Conservation (phyloP, 306 rosid genomes). For the Cicer chorassanicum region DNA sequence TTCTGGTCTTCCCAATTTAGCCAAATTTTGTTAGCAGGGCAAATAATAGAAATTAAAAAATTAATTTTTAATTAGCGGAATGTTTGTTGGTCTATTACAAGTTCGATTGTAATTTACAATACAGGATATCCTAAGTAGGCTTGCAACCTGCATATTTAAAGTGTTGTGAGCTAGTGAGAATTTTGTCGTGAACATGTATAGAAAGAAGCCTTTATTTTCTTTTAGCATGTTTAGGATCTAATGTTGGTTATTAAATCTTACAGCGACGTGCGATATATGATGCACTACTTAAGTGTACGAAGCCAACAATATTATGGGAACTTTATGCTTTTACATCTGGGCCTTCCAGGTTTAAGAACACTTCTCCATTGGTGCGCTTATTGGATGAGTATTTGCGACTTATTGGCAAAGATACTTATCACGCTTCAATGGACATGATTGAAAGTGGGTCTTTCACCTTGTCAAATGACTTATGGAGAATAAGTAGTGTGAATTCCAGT, state of each 20-base stretch:
- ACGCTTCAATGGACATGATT: constrained; percentile 66
- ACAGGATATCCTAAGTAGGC: constrained; percentile 19
- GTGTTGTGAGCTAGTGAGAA: constrained; percentile 27
- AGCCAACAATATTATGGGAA: constrained; percentile 78
- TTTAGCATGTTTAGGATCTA: constrained; percentile 45
- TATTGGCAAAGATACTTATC: constrained; percentile 66
- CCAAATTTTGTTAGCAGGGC: neutral
- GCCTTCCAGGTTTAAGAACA: constrained; percentile 72
- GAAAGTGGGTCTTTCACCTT: constrained; percentile 77
- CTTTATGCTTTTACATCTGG: constrained; percentile 82
- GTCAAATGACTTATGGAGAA: constrained; percentile 89
- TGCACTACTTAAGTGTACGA: constrained; percentile 67
- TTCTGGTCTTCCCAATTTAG: constrained; percentile 25
- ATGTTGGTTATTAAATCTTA: constrained; percentile 48
- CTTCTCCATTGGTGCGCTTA: constrained; percentile 79
- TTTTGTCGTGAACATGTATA: constrained; percentile 19
- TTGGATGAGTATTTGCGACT: constrained; percentile 92
- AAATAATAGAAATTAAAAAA: neutral
- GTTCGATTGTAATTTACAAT: constrained; percentile 14
- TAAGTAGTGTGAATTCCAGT: constrained; percentile 73
- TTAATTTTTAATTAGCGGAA: neutral
- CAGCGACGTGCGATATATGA: constrained; percentile 80
- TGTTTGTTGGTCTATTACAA: constrained; percentile 22
- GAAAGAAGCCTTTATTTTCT: constrained; percentile 45
- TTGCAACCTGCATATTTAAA: constrained; percentile 16